Evolutionary conservation across 1,284 basidiomycete genomes (phyloP).

Genomic region (Rhodotorula sp.): DNA sequence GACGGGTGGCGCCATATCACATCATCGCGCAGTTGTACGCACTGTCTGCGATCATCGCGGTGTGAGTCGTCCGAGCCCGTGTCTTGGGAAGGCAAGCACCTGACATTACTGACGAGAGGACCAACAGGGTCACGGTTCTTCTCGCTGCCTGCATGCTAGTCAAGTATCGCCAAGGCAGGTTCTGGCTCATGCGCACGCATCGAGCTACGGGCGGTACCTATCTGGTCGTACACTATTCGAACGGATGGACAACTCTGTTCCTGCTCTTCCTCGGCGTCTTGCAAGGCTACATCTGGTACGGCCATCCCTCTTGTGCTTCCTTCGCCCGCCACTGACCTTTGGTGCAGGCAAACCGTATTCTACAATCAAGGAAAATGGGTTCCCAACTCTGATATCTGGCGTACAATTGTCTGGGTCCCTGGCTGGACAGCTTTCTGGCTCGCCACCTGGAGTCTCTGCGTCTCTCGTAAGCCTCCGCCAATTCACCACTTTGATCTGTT

Average conservation of each 20-base stretch:
- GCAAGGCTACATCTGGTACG: slow-evolving; percentile 8
- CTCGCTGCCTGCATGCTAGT: slow-evolving; percentile 9
- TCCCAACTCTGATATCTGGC: slow-evolving; percentile 1
- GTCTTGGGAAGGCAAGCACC: too few relatives aligned
- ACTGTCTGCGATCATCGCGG: slow-evolving; percentile 7
- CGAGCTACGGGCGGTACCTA: slow-evolving; percentile 12
- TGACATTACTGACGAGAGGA: neutral
- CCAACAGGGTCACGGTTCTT: slow-evolving; percentile 1
- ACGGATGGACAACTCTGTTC: neutral
- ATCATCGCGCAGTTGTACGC: slow-evolving; percentile 13
- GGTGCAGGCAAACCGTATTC: neutral
- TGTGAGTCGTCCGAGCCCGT: neutral
- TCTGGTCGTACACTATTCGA: slow-evolving; percentile 23
- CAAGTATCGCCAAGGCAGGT: slow-evolving; percentile 7
- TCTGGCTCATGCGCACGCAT: slow-evolving; percentile 12
- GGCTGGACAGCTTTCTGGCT: slow-evolving; percentile 13
- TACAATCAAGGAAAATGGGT: neutral
- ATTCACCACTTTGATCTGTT: neutral
- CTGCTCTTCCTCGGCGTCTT: slow-evolving; percentile 3
- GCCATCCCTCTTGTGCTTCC: neutral
- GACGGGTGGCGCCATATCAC: neutral
- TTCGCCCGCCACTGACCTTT: neutral
- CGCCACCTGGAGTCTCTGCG: slow-evolving; percentile 19
- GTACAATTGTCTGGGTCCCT: neutral
- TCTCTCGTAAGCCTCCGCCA: slow-evolving; percentile 7